Conservation (phyloP, 2,329 filamentous ascomycete genomes). For the Diaporthe aspalathi region DNA sequence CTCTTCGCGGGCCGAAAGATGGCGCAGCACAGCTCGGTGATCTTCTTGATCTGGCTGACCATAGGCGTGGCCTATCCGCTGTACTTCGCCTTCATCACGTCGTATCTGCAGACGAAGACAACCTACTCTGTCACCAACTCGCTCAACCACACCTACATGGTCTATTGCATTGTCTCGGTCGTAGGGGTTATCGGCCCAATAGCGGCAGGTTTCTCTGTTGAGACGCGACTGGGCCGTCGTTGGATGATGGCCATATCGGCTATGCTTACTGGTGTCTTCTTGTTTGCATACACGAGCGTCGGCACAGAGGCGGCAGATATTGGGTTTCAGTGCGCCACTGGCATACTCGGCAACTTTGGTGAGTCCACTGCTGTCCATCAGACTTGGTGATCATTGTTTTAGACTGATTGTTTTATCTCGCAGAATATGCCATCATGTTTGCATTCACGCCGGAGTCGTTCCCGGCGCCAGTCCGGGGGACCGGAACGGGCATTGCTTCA, state of each 20-base stretch:
- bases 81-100: conserved; percentile 59
- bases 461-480: conserved; percentile 65
- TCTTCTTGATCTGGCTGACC: conserved; percentile 57
- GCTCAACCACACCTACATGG: conserved; percentile 49
- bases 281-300: conserved; percentile 58
- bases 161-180: conserved; percentile 53
- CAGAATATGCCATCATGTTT: conserved; percentile 53
- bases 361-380: conserved; percentile 32
- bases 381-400: background rate
- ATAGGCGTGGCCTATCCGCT: conserved; percentile 60
- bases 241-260: conserved; percentile 59
- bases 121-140: conserved; percentile 44
- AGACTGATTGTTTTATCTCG: background rate
- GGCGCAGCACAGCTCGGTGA: conserved; percentile 50
- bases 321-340: conserved; percentile 56
- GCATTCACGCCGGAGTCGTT: conserved; percentile 68
- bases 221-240: conserved; percentile 54
- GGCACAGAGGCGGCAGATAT: conserved; percentile 52
- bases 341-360: conserved; percentile 58
- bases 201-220: conserved; percentile 54
- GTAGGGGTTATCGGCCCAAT: conserved; percentile 55
- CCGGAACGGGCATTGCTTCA: conserved; percentile 60
- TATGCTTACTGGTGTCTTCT: conserved; percentile 57
- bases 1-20: conserved; percentile 49
- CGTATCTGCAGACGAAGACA: conserved; percentile 55